Evolutionary conservation across 192 early-diverging fungal genomes (phyloP), one percentile per base, ranked within the genome.

Genomic region (Rhizophagus clarus): DNA sequence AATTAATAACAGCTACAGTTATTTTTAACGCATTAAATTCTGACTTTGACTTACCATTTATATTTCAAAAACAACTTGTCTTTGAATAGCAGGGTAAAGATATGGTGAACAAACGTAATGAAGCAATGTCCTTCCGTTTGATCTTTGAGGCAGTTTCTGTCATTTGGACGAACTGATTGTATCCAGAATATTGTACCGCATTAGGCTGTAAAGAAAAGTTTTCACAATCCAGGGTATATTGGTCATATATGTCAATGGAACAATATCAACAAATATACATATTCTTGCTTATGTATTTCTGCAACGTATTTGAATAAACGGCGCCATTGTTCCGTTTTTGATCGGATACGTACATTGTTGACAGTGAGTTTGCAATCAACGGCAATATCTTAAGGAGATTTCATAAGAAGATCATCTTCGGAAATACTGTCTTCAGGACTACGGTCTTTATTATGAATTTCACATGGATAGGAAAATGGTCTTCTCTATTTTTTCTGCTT

Each of bases 161-260:
- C n/a, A 61, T 61, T 61, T 61, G 15, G 74, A 34, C 2, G 47
- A 73, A 75, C 60, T 31, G 29, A 20, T 61, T 32, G 73, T 75
- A 24, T 75, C 73, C 9, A 75, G 14, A 75, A 75, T 75, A 34
- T 75, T 75, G 74, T 61, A 75, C 7, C 74, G 32, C 20, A 75
- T 34, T 61, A 75, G 17, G 40, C 56, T 75, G 29, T 75, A 56
- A 75, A 75, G n/a, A 24, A 61, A 61, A 75, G 8, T 34, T 29
- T 17, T 75, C 12, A 75, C 8, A 12, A 74, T 74, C 28, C 34
- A 37, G 26, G 26, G 22, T n/a, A 75, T 32, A 75, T 1, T 37
- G n/a, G 0, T 32, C 37, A 68, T 34, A 28, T 14, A 2, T 24
- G 28, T 22, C 17, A 49, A 72, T 28, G 40, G 22, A 10, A 32